Evolutionary conservation across 805 yeast species (phyloP), one percentile per base, ranked within the genome.

Genomic region (Huiozyma sinensis): DNA sequence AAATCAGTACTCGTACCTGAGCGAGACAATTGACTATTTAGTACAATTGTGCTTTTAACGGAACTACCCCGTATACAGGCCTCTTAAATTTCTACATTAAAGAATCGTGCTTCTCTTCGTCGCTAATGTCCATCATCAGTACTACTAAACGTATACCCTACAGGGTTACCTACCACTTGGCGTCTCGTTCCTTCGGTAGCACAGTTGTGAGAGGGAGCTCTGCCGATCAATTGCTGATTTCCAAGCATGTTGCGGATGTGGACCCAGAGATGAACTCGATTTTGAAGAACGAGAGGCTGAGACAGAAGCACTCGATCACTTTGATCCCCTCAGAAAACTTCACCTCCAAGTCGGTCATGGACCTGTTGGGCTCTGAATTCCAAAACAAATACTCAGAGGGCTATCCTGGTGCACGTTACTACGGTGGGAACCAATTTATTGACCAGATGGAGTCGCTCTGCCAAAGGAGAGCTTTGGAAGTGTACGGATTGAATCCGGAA

Each of bases 311-410:
- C 63, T 87, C 96, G 29, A 81, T 90, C 61, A 88, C 90, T 36
- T 73, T 90, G 66, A 90, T 90, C 65, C 95, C 98, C 17, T 83
- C 95, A 38, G 98, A 90, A 65, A 90, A 90, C 69, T 90, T 89
- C 75, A 90, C 98, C 45, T 84, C 97, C 41, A 84, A 82, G 54
- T 82, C 96, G 27, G 98, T 90, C 31, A 84, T 90, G 78, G 95
- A 90, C 63, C 78, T 87, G 41, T 74, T 90, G 58, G 97, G 97
- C 52, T 83, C 96, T 28, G 95, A 86, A 63, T 87, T 90, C 95
- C 89, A 85, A 67, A 90, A 90, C 77, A 90, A 90, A 72, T 90
- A 90, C 70, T 88, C 97, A 8, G 98, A 90, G 69, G 97, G 97
- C 51, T 90, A 90, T 69, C 98, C 98, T 36, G 95, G 95, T 53